Evolutionary conservation across 129 eudicot species (phyloP).

Genomic region (Kitagawia praeruptora): DNA sequence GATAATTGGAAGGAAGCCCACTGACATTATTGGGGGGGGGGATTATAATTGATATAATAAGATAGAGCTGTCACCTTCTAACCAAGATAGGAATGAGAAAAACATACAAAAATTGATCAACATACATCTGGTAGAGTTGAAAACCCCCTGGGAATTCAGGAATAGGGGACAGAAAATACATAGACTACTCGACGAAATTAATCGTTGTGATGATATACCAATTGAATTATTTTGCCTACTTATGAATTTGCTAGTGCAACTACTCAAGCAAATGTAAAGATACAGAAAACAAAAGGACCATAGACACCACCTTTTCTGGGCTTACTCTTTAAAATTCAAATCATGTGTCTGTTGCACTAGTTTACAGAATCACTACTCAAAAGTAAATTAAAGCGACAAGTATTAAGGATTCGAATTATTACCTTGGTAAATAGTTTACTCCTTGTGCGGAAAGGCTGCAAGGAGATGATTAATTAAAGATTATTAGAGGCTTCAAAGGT

Average conservation of each 20-base stretch:
- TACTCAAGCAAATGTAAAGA: neutral
- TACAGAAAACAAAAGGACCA: neutral
- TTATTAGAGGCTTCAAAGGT: neutral
- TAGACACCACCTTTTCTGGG: neutral
- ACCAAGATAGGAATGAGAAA: neutral
- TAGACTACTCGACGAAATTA: neutral
- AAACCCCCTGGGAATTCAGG: neutral
- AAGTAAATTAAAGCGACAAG: neutral
- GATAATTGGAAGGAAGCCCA: neutral
- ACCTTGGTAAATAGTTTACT: slow-evolving; percentile 86
- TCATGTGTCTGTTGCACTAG: neutral
- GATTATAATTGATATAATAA: neutral
- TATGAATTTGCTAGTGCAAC: neutral
- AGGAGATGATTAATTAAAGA: neutral
- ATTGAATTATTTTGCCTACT: neutral
- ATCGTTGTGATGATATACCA: neutral
- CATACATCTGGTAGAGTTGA: neutral
- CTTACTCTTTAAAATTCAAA: neutral
- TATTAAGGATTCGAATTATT: slow-evolving; percentile 5
- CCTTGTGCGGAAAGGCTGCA: slow-evolving; percentile 83
- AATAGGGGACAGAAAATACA: neutral
- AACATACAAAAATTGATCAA: neutral
- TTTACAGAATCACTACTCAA: neutral
- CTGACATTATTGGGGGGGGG: neutral
- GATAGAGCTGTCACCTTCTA: neutral